Evolutionary conservation across 192 early-diverging fungal genomes (phyloP).

Genomic region (Entomortierella chlamydospora): DNA sequence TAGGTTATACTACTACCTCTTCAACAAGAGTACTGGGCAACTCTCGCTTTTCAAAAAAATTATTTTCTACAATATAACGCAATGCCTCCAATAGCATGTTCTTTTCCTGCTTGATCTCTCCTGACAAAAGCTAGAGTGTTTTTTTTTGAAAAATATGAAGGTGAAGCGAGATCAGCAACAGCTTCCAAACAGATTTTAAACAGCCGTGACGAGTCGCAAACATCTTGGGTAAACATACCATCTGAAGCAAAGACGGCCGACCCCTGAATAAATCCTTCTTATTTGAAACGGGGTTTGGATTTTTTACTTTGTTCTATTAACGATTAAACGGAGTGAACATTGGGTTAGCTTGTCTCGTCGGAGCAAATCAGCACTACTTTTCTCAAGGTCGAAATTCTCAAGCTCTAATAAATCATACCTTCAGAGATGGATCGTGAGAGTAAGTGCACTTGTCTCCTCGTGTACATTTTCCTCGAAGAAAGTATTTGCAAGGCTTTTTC

Average conservation of each 20-base stretch:
- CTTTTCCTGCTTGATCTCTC: slow-evolving; percentile 72
- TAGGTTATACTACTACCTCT: too few species aligned
- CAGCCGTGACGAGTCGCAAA: too few species aligned
- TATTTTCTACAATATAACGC: slow-evolving; percentile 67
- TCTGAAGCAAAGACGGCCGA: slow-evolving; percentile 54
- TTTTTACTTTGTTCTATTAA: slow-evolving; percentile 29
- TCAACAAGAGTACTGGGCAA: slow-evolving; percentile 21
- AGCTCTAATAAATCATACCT: background rate
- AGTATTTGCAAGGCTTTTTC: slow-evolving; percentile 56
- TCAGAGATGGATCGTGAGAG: slow-evolving; percentile 54
- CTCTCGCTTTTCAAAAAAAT: slow-evolving; percentile 59
- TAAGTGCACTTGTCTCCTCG: slow-evolving; percentile 58
- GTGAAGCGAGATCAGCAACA: background rate
- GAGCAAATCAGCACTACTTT: too few species aligned
- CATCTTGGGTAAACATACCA: slow-evolving; percentile 43
- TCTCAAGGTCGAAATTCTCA: too few species aligned
- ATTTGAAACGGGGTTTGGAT: slow-evolving; percentile 14
- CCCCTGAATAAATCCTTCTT: slow-evolving; percentile 40
- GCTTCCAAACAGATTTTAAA: too few species aligned
- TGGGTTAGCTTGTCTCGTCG: too few species aligned
- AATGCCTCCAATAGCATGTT: slow-evolving; percentile 71
- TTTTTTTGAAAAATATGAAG: too few species aligned
- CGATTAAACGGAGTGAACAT: background rate
- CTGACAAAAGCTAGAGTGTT: slow-evolving; percentile 61
- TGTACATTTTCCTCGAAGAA: slow-evolving; percentile 56